These are phyloP conservation scores for Neohortaea acidophila DNA, from an alignment of 495 filamentous ascomycete genomes.

Conservation along the genomic window DNA sequence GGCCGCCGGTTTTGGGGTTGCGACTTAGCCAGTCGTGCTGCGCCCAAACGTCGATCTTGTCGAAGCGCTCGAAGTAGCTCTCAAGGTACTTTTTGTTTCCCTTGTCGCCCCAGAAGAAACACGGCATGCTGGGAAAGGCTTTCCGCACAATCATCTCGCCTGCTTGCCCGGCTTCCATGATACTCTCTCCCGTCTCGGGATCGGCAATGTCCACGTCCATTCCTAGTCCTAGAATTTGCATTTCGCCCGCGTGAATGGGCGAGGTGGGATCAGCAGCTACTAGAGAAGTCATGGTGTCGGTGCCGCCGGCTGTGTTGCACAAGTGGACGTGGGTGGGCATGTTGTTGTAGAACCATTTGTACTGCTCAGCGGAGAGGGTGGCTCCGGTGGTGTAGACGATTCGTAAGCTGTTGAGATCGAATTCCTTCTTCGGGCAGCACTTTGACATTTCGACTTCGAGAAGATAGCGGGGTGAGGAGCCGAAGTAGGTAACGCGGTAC, in stretches of 20 bases:
- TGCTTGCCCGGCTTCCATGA: slow-evolving; percentile 35
- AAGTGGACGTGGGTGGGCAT: slow-evolving; percentile 52
- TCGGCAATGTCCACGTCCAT: slow-evolving; percentile 54
- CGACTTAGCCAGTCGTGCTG: slow-evolving; percentile 65
- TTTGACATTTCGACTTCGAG: slow-evolving; percentile 45
- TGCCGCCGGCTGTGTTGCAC: slow-evolving; percentile 63
- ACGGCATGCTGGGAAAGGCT: slow-evolving; percentile 62
- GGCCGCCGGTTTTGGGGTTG: slow-evolving; percentile 49
- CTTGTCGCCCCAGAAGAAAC: slow-evolving; percentile 53
- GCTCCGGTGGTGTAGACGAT: slow-evolving; percentile 61
- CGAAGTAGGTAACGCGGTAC: slow-evolving; percentile 44
- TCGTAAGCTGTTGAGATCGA: slow-evolving; percentile 43
- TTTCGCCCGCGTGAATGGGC: slow-evolving; percentile 61
- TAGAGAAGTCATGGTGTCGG: slow-evolving; percentile 62
- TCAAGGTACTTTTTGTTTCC: slow-evolving; percentile 43
- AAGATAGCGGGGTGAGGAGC: slow-evolving; percentile 60
- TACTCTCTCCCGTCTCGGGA: slow-evolving; percentile 36
- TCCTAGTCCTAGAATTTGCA: slow-evolving; percentile 50
- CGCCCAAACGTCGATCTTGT: slow-evolving; percentile 49
- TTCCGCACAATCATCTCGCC: slow-evolving; percentile 50
- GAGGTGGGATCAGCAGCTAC: slow-evolving; percentile 50
- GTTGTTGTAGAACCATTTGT: slow-evolving; percentile 66
- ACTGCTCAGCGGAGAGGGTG: slow-evolving; percentile 55
- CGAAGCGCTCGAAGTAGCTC: slow-evolving; percentile 59
- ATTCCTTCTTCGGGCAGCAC: slow-evolving; percentile 42